These are phyloP conservation scores for Borealophlyctis nickersoniae DNA, from an alignment of 192 early-diverging fungal species.

Conservation along the genomic window DNA sequence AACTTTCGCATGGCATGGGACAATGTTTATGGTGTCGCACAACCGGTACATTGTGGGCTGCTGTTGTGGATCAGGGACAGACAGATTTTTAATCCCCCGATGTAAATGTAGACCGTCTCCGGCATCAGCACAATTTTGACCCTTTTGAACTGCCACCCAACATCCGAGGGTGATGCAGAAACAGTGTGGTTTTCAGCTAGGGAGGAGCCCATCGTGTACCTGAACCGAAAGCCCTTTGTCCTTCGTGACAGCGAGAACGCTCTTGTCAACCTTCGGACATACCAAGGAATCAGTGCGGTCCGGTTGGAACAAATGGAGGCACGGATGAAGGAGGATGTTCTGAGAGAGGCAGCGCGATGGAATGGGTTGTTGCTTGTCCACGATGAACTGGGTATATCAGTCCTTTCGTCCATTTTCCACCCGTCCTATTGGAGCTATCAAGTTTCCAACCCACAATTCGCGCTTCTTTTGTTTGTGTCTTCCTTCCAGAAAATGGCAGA, in stretches of 20 bases:
- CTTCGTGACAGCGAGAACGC: slow-evolving; percentile 55
- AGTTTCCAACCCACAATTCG: too few relatives aligned
- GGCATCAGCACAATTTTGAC: slow-evolving; percentile 56
- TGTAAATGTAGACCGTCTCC: slow-evolving; percentile 12
- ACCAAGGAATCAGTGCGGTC: slow-evolving; percentile 48
- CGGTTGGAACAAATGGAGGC: slow-evolving; percentile 61
- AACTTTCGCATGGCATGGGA: slow-evolving; percentile 61
- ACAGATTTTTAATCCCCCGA: neutral
- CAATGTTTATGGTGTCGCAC: slow-evolving; percentile 62
- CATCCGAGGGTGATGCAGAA: neutral
- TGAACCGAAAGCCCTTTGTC: slow-evolving; percentile 60
- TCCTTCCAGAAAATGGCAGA: slow-evolving; percentile 22
- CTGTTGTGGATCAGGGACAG: neutral
- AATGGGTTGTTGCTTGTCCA: slow-evolving; percentile 60
- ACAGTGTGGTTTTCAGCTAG: slow-evolving; percentile 39
- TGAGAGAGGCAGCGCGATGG: slow-evolving; percentile 40
- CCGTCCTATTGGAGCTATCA: neutral
- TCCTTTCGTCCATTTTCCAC: neutral
- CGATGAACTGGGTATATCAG: slow-evolving; percentile 41
- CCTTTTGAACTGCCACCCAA: slow-evolving; percentile 49
- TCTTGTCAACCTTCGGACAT: slow-evolving; percentile 50
- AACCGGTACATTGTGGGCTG: slow-evolving; percentile 46
- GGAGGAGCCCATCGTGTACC: slow-evolving; percentile 53
- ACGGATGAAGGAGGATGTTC: slow-evolving; percentile 56
- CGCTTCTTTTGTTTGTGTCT: too few relatives aligned